Evolutionary conservation across 345 rosid genomes (phyloP).

Genomic region (Boechera divaricarpa): DNA sequence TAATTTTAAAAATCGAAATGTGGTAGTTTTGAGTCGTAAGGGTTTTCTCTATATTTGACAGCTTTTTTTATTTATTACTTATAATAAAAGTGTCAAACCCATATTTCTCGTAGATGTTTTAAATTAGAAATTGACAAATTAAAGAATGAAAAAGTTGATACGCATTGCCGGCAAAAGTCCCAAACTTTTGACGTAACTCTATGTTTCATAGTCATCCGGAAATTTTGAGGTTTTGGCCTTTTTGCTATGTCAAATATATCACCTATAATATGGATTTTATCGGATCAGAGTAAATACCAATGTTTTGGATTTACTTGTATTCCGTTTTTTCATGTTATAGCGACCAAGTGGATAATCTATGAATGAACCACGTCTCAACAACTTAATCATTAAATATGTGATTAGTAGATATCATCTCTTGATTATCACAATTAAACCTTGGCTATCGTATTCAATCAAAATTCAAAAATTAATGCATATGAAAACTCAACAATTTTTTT

Average conservation of each 20-base stretch:
- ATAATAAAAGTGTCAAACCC: neutral
- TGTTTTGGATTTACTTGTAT: neutral
- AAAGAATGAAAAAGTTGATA: conserved; percentile 20
- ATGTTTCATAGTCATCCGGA: conserved; percentile 43
- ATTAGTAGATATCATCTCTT: neutral
- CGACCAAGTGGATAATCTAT: conserved; percentile 4
- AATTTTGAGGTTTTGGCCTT: neutral
- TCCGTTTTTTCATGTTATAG: neutral
- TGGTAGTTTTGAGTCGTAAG: conserved; percentile 38
- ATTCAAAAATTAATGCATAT: neutral
- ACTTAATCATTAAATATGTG: neutral
- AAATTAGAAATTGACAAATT: neutral
- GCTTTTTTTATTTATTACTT: conserved; percentile 12
- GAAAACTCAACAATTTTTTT: neutral
- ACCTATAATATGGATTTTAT: conserved; percentile 13
- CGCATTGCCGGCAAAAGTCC: conserved; percentile 40
- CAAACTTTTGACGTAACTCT: conserved; percentile 37
- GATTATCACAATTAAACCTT: neutral
- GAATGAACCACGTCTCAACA: conserved; percentile 11
- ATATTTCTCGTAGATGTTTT: conserved; percentile 4
- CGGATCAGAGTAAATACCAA: conserved; percentile 2
- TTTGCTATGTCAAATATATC: neutral
- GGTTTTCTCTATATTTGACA: conserved; percentile 14
- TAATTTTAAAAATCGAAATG: neutral
- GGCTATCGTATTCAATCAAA: conserved; percentile 7